Evolutionary conservation across 768 basidiomycete species (phyloP).

Genomic region (Erythrobasidium yunnanense): DNA sequence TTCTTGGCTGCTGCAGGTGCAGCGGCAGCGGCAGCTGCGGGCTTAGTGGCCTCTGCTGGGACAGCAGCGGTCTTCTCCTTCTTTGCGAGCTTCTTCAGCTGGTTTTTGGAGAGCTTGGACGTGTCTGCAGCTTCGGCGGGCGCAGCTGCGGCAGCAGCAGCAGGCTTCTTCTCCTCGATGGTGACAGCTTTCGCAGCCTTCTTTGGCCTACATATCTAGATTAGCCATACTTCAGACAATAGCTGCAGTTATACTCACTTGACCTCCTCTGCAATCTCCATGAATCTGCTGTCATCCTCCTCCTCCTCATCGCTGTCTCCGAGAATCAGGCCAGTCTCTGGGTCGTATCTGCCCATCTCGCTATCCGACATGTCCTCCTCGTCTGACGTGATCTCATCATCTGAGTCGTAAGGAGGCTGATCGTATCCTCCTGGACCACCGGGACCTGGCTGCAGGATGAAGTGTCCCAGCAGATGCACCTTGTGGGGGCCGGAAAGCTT

Average conservation of each 20-base stretch:
- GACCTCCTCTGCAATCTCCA: slow-evolving; percentile 24
- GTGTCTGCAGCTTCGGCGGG: slow-evolving; percentile 20
- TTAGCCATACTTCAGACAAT: background rate
- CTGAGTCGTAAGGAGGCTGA: slow-evolving; percentile 19
- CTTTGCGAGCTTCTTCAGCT: slow-evolving; percentile 29
- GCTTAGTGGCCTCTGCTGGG: background rate
- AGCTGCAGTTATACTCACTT: background rate
- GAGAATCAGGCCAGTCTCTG: slow-evolving; percentile 15
- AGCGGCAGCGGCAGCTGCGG: slow-evolving; percentile 6
- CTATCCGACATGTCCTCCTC: slow-evolving; percentile 19
- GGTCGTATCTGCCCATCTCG: slow-evolving; percentile 28
- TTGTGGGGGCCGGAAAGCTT: slow-evolving; percentile 10
- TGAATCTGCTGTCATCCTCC: slow-evolving; percentile 19
- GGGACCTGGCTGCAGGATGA: slow-evolving; percentile 21
- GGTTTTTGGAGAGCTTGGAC: slow-evolving; percentile 34
- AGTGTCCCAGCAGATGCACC: slow-evolving; percentile 3
- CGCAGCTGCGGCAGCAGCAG: slow-evolving; percentile 26
- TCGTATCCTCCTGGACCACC: slow-evolving; percentile 2
- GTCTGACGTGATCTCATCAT: slow-evolving; percentile 2
- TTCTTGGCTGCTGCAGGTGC: slow-evolving; percentile 28
- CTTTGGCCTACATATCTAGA: background rate
- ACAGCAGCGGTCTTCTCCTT: slow-evolving; percentile 21
- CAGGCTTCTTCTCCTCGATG: slow-evolving; percentile 15
- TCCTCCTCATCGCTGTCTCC: slow-evolving; percentile 25
- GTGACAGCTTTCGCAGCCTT: slow-evolving; percentile 20